Conservation (phyloP, 2,329 filamentous ascomycete genomes). For the Septoria linicola region DNA sequence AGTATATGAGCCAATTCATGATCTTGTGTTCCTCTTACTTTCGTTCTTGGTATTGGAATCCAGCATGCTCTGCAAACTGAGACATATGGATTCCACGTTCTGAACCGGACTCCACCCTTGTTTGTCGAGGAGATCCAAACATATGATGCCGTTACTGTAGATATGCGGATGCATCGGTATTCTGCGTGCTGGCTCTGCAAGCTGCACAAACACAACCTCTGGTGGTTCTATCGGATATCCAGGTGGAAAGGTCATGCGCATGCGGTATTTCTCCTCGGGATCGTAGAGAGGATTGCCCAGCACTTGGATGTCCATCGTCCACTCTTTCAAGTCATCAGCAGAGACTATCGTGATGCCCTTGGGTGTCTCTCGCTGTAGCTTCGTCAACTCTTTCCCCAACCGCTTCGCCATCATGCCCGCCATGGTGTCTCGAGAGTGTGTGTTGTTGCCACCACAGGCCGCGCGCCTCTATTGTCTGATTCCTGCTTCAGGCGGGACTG, state of each 20-base stretch:
- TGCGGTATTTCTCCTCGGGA: conserved; percentile 70
- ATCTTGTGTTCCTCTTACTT: conserved; percentile 44
- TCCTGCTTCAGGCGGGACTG: too few species aligned
- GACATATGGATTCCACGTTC: conserved; percentile 93
- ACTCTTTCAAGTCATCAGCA: conserved; percentile 81
- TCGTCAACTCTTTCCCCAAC: conserved; percentile 55
- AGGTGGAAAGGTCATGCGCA: conserved; percentile 81
- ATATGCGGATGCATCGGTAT: conserved; percentile 97
- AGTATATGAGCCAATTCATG: neutral
- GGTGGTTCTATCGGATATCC: conserved; percentile 94
- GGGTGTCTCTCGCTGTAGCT: conserved; percentile 59
- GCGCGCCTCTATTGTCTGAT: too few species aligned
- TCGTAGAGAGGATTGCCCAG: conserved; percentile 89
- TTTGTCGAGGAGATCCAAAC: conserved; percentile 82
- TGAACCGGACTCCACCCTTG: conserved; percentile 96
- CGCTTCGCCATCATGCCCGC: conserved; percentile 40
- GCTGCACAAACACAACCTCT: conserved; percentile 82
- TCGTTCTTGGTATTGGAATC: conserved; percentile 92
- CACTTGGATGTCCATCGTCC: conserved; percentile 88
- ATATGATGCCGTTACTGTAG: conserved; percentile 98
- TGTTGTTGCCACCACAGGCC: too few species aligned
- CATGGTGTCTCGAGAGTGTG: conserved; percentile 24
- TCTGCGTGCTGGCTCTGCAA: conserved; percentile 51
- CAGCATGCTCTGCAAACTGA: conserved; percentile 97
- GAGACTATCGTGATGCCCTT: conserved; percentile 75